A percentile compares a stretch with the other conserved stretches of the same genome.
Evolutionary conservation across 23 red algal species (phyloP).

Genomic region (Rhodosorus marinus): DNA sequence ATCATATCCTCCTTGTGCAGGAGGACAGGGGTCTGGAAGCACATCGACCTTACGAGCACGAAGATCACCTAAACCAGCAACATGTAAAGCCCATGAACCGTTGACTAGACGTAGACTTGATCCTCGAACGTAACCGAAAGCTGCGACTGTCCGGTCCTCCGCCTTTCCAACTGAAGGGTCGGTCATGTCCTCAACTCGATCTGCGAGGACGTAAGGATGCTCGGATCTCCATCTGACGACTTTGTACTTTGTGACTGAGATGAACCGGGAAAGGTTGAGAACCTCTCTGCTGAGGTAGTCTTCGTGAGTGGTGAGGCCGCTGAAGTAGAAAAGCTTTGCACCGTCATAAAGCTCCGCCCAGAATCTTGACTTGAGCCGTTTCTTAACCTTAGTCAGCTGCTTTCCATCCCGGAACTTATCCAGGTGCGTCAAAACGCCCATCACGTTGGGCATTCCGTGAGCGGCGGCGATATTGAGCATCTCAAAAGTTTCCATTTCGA

Average conservation of each 20-base stretch:
- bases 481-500: slow-evolving; percentile 99
- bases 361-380: slow-evolving; percentile 73
- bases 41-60: slow-evolving; percentile 23
- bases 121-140: slow-evolving; percentile 83
- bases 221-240: slow-evolving; percentile 56
- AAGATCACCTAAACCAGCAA: slow-evolving; percentile 75
- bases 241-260: slow-evolving; percentile 73
- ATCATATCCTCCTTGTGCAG: not conserved
- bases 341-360: slow-evolving; percentile 79
- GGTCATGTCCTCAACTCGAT: slow-evolving; percentile 82
- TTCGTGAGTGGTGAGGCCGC: slow-evolving; percentile 50
- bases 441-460: slow-evolving; percentile 88
- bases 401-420: slow-evolving; percentile 71
- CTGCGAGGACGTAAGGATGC: slow-evolving; percentile 71
- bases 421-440: slow-evolving; percentile 78
- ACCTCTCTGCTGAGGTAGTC: slow-evolving; percentile 87
- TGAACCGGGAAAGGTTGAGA: slow-evolving; percentile 89
- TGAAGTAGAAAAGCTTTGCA: slow-evolving; percentile 92
- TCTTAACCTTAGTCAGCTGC: slow-evolving; percentile 55
- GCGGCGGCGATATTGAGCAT: slow-evolving; percentile 75
- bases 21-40: slow-evolving; percentile 56
- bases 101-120: slow-evolving; percentile 17
- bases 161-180: not conserved
- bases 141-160: slow-evolving; percentile 43
- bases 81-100: slow-evolving; percentile 39